These are phyloP conservation scores for Globisporangium viniferum DNA, from an alignment of 352 stramenopile species.

Conservation along the genomic window DNA sequence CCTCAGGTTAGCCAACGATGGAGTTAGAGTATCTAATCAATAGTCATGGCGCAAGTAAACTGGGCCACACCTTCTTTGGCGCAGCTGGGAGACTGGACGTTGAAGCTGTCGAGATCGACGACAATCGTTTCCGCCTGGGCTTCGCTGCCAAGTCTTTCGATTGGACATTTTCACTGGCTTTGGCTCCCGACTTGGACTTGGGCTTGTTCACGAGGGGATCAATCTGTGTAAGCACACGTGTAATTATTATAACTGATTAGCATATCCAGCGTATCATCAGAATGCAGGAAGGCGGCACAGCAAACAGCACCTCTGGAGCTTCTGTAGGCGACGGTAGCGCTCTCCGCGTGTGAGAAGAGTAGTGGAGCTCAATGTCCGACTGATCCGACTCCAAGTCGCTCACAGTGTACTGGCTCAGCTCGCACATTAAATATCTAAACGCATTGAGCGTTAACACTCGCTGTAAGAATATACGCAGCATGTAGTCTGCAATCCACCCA, in stretches of 20 bases:
- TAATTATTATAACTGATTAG: background rate
- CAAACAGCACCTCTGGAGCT: background rate
- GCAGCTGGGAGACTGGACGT: background rate
- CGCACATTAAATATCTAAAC: slow-evolving; percentile 33
- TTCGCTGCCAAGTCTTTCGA: background rate
- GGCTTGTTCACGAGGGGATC: background rate
- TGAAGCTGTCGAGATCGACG: background rate
- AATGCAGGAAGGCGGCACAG: background rate
- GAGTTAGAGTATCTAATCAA: no score
- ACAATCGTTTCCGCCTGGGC: slow-evolving; percentile 13
- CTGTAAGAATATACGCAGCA: background rate
- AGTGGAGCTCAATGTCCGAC: slow-evolving; percentile 34
- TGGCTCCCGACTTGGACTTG: slow-evolving; percentile 6
- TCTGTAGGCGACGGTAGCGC: background rate
- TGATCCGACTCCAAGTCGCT: slow-evolving; percentile 51
- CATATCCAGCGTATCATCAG: background rate
- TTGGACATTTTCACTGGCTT: background rate
- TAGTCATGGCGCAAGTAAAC: background rate
- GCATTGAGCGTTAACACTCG: no score
- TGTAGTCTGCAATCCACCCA: background rate
- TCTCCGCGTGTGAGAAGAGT: background rate
- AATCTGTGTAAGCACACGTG: background rate
- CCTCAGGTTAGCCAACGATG: background rate
- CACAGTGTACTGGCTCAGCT: slow-evolving; percentile 34
- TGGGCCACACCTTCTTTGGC: slow-evolving; percentile 12